Conservation (phyloP, 169 alveolate genomes). For the Ichthyophthirius multifiliis region DNA sequence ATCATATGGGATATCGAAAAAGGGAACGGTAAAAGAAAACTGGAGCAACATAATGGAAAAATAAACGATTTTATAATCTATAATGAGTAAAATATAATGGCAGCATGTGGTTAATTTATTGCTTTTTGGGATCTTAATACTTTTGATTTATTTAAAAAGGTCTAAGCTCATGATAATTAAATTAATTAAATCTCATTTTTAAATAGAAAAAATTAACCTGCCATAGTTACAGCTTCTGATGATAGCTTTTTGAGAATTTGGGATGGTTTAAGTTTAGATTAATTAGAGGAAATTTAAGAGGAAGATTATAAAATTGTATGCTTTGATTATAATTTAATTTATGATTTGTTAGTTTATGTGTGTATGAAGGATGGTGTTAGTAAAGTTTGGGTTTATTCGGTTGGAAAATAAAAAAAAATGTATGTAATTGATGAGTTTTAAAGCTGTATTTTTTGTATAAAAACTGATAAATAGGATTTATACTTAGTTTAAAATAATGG, state of each 20-base stretch:
- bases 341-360: neutral
- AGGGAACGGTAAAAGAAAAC: neutral
- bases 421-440: no score
- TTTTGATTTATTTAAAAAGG: neutral
- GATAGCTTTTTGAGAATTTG: neutral
- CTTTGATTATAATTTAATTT: neutral
- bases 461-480: no score
- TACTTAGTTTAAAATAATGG: no score
- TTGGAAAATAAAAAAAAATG: no score
- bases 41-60: neutral
- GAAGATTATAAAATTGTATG: neutral
- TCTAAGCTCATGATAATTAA: neutral
- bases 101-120: neutral
- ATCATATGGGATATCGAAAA: constrained; percentile 2
- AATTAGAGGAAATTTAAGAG: neutral
- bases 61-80: neutral
- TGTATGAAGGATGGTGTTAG: no score
- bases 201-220: neutral
- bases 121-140: neutral
- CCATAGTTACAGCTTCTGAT: neutral
- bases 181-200: neutral
- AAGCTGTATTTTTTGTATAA: no score
- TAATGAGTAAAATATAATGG: neutral
- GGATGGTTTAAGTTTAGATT: neutral
- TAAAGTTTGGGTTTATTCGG: no score